phyloP scores from a whole-genome alignment of 352 stramenopile genomes.

The Globisporangium cederbergense region DNA sequence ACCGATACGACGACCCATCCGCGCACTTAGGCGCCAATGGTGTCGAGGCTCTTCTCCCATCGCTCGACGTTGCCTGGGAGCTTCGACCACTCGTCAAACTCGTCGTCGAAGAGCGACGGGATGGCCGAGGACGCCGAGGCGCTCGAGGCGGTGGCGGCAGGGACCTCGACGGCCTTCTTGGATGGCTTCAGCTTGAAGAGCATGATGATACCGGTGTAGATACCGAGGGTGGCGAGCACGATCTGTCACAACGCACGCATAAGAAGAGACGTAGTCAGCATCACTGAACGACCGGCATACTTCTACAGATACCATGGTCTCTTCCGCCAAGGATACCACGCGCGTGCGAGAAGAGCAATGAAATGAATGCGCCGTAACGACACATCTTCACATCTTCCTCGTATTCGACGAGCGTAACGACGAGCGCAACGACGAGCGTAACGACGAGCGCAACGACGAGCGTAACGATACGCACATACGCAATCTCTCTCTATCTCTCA shows the following conservation, averaged over 20 bases:
- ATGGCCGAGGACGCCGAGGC: conserved; percentile 53
- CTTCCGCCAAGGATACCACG: background rate
- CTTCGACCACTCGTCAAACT: conserved; percentile 87
- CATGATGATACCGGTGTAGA: conserved; percentile 77
- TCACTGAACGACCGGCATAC: background rate
- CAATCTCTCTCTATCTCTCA: background rate
- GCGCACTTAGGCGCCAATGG: conserved; percentile 65
- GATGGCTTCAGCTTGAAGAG: conserved; percentile 85
- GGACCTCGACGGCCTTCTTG: conserved; percentile 64
- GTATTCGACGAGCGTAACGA: background rate
- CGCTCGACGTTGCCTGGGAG: conserved; percentile 78
- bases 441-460: background rate
- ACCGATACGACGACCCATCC: background rate
- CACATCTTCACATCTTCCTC: background rate
- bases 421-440: background rate
- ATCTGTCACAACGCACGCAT: conserved; percentile 35
- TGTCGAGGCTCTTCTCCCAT: conserved; percentile 88
- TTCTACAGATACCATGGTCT: background rate
- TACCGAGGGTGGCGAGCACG: conserved; percentile 76
- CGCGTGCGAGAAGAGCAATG: background rate
- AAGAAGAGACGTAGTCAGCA: background rate
- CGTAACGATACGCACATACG: background rate
- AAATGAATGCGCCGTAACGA: background rate
- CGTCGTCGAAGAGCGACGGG: conserved; percentile 80
- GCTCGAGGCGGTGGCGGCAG: conserved; percentile 33